phyloP scores from a whole-genome alignment of 306 rosid species.

The Acacia melanoxylon region DNA sequence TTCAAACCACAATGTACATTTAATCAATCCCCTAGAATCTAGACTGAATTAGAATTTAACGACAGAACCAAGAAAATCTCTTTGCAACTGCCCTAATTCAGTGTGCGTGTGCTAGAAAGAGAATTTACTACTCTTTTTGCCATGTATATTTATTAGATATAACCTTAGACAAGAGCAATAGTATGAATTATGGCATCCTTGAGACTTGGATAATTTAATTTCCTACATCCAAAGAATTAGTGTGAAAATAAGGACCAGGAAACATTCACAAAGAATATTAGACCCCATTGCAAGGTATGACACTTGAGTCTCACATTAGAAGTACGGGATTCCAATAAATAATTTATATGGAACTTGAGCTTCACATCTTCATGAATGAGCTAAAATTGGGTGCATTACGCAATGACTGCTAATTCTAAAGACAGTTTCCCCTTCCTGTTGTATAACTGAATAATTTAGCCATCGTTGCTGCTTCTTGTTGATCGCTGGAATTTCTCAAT shows the following conservation, averaged over 20 bases:
- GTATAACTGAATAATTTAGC: too few species aligned
- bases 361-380: background rate
- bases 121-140: background rate
- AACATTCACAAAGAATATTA: background rate
- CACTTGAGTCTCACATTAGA: background rate
- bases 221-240: conserved; percentile 1
- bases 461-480: too few species aligned
- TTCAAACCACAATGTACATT: background rate
- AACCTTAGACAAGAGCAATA: background rate
- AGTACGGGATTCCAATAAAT: background rate
- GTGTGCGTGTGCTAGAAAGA: background rate
- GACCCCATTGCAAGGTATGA: background rate
- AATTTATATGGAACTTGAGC: background rate
- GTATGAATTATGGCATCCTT: background rate
- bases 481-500: too few species aligned
- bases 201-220: background rate
- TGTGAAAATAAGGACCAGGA: background rate
- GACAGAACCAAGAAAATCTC: background rate
- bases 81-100: background rate
- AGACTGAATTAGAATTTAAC: background rate
- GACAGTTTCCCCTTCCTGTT: background rate
- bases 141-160: background rate
- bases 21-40: background rate
- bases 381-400: background rate
- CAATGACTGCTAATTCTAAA: background rate